phyloP scores from a whole-genome alignment of 2,329 filamentous ascomycete genomes.

The Teratosphaeria destructans region DNA sequence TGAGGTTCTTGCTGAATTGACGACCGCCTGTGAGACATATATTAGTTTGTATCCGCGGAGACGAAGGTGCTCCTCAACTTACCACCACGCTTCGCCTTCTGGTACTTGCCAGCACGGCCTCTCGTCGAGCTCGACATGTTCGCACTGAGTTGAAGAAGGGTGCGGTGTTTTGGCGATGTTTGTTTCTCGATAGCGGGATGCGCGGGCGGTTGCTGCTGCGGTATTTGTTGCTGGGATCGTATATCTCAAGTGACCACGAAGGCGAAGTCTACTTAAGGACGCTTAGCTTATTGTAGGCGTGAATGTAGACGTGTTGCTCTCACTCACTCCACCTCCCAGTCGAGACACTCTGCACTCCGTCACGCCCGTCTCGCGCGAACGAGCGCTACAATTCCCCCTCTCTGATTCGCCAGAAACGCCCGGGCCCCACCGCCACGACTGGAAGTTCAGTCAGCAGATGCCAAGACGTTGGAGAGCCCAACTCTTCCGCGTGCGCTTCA shows the following conservation, averaged over 20 bases:
- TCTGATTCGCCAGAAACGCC: neutral
- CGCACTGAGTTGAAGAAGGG: neutral
- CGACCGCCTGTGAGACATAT: constrained; percentile 60
- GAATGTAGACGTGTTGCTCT: neutral
- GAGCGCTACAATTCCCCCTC: neutral
- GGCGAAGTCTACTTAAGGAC: neutral
- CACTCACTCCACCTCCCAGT: neutral
- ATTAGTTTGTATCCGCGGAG: constrained; percentile 9
- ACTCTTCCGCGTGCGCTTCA: constrained; percentile 11
- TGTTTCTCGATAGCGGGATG: neutral
- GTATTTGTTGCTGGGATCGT: neutral
- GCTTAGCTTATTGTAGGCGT: neutral
- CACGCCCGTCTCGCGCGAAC: neutral
- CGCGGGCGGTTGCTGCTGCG: neutral
- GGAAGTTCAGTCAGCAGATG: neutral
- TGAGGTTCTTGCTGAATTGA: constrained; percentile 85
- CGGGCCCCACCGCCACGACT: neutral
- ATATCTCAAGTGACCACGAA: neutral
- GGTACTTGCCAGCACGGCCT: constrained; percentile 86
- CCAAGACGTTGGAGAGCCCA: constrained; percentile 3
- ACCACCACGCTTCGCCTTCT: constrained; percentile 89
- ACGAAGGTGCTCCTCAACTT: constrained; percentile 25
- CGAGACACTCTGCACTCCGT: neutral
- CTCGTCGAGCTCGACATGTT: constrained; percentile 41
- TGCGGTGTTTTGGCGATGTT: neutral